Percentiles rank a stretch among this genome's conserved stretches.
These are phyloP conservation scores for Tetracladium setigerum DNA, from an alignment of 495 filamentous ascomycete genomes.

Conservation along the genomic window DNA sequence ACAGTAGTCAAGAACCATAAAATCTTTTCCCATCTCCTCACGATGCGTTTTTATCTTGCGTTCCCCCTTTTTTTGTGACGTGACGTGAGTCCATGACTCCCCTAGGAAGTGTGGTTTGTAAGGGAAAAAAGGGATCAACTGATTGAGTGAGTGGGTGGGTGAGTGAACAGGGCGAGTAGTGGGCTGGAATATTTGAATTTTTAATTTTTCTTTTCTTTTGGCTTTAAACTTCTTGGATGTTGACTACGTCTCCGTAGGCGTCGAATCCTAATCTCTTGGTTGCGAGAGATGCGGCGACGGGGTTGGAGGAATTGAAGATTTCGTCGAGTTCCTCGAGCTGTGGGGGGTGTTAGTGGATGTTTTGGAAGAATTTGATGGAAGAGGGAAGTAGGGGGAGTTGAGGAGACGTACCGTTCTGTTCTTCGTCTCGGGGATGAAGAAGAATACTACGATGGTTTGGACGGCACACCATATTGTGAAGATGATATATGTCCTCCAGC, in stretches of 20 bases:
- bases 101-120: no score
- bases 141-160: no score
- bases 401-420: conserved; percentile 19
- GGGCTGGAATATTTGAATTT: no score
- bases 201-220: no score
- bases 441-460: conserved; percentile 18
- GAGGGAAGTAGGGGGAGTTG: neutral
- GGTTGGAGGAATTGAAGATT: conserved; percentile 52
- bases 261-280: conserved; percentile 37
- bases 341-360: conserved; percentile 9
- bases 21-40: no score
- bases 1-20: no score
- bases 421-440: conserved; percentile 25
- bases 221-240: conserved; percentile 17
- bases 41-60: no score
- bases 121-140: no score
- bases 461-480: conserved; percentile 22
- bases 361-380: neutral
- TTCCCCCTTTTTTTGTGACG: no score
- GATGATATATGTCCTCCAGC: conserved; percentile 35
- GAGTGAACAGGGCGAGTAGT: no score
- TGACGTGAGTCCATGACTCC: no score
- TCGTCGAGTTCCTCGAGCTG: conserved; percentile 57
- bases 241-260: conserved; percentile 24
- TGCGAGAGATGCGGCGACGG: conserved; percentile 45